phyloP scores from a whole-genome alignment of 2,329 filamentous ascomycete genomes.

The Fusarium sterilihyphosum region DNA sequence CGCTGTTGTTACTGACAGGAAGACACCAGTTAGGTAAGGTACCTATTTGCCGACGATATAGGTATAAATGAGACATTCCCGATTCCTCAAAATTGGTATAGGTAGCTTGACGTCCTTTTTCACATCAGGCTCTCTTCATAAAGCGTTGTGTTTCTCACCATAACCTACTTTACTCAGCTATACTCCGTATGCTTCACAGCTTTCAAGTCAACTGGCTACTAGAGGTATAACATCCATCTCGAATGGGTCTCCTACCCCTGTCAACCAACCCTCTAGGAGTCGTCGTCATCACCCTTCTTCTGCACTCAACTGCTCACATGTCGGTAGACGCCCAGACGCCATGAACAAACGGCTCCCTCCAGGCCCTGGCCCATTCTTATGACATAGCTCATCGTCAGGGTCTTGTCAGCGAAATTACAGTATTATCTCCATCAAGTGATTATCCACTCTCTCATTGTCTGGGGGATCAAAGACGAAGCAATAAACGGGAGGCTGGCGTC shows the following conservation, averaged over 20 bases:
- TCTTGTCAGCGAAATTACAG: conserved; percentile 1
- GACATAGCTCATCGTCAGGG: conserved; percentile 5
- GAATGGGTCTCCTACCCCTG: conserved; percentile 16
- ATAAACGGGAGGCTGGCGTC: conserved; percentile 14
- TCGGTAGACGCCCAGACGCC: neutral
- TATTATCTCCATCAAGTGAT: neutral
- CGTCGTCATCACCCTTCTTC: conserved; percentile 30
- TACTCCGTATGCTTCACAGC: neutral
- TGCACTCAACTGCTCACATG: neutral
- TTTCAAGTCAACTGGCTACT: neutral
- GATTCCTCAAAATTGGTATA: neutral
- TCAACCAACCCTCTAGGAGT: conserved; percentile 14
- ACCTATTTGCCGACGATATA: neutral
- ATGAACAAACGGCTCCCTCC: conserved; percentile 9
- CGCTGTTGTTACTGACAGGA: neutral
- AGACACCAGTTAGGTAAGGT: neutral
- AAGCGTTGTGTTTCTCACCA: neutral
- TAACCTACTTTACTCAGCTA: neutral
- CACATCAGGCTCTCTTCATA: neutral
- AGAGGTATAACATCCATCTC: neutral
- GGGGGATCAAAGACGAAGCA: neutral
- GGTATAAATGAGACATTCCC: neutral
- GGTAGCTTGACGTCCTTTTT: neutral
- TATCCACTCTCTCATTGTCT: neutral
- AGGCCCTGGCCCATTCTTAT: neutral